Conservation (phyloP, 2,329 filamentous ascomycete genomes). For the Fusarium bulbicola region DNA sequence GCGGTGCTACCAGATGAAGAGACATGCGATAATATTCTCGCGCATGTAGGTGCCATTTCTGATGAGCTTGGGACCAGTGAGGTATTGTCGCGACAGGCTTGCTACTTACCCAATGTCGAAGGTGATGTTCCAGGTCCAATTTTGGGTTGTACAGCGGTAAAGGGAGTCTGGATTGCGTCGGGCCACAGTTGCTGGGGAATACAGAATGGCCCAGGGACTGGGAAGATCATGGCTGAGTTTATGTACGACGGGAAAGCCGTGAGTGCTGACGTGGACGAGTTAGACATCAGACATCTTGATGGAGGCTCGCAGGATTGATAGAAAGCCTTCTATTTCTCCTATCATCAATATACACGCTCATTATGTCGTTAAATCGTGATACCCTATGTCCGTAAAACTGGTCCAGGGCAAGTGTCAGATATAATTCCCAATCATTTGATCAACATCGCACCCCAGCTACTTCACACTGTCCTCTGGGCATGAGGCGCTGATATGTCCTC, state of each 20-base stretch:
- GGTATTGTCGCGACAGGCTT: not conserved
- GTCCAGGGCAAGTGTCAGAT: not conserved
- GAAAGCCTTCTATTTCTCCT: not conserved
- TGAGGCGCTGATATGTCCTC: not conserved
- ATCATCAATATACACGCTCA: not conserved
- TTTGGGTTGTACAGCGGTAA: not conserved
- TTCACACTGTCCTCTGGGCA: not conserved
- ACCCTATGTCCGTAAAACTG: accelerated
- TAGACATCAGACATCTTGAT: not conserved
- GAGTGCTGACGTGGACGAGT: not conserved
- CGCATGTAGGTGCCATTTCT: not conserved
- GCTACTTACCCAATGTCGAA: not conserved
- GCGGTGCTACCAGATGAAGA: not conserved
- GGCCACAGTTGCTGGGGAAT: not conserved
- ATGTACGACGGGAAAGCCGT: not conserved
- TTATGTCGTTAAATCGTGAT: not conserved
- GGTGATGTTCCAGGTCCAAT: not conserved
- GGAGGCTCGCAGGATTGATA: not conserved
- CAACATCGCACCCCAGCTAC: not conserved
- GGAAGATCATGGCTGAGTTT: not conserved
- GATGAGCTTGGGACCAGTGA: not conserved
- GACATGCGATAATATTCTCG: not conserved
- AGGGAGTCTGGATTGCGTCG: not conserved
- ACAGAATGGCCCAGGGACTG: not conserved
- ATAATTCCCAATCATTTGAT: not conserved